Evolutionary conservation across 495 filamentous ascomycete genomes (phyloP).

Genomic region (Hypoxylon fuscum): DNA sequence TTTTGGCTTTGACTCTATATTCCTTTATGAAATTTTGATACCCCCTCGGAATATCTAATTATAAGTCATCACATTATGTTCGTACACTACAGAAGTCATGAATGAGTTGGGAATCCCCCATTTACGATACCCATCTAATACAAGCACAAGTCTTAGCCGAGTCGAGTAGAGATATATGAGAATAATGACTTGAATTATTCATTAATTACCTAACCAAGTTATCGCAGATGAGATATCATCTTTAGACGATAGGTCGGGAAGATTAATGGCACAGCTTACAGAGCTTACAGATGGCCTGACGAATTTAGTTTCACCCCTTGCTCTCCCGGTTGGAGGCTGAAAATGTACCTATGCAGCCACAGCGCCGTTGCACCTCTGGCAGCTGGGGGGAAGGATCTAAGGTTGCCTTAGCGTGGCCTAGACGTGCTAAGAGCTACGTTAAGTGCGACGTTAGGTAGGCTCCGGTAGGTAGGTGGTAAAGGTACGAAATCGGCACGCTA

Average conservation of each 20-base stretch:
- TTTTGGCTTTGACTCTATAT: neutral
- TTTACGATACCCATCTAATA: too few relatives aligned
- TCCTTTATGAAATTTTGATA: neutral
- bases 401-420: slow-evolving; percentile 24
- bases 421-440: slow-evolving; percentile 30
- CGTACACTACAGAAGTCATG: too few relatives aligned
- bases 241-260: too few relatives aligned
- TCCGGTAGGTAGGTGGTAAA: slow-evolving; percentile 2
- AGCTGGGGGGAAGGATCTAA: slow-evolving; percentile 7
- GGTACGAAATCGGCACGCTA: slow-evolving; percentile 28
- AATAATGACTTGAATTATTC: neutral
- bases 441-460: too few relatives aligned
- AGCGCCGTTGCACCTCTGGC: slow-evolving; percentile 4
- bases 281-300: too few relatives aligned
- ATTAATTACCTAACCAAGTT: neutral
- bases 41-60: neutral
- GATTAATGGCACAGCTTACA: too few relatives aligned
- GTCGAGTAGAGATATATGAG: too few relatives aligned
- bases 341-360: slow-evolving; percentile 32
- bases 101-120: too few relatives aligned
- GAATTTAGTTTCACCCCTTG: too few relatives aligned
- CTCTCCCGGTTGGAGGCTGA: slow-evolving; percentile 34
- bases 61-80: neutral
- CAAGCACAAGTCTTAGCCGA: too few relatives aligned
- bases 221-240: too few relatives aligned